Evolutionary conservation across 78 protist species (phyloP).

Genomic region (Tieghemostelium lacteum): DNA sequence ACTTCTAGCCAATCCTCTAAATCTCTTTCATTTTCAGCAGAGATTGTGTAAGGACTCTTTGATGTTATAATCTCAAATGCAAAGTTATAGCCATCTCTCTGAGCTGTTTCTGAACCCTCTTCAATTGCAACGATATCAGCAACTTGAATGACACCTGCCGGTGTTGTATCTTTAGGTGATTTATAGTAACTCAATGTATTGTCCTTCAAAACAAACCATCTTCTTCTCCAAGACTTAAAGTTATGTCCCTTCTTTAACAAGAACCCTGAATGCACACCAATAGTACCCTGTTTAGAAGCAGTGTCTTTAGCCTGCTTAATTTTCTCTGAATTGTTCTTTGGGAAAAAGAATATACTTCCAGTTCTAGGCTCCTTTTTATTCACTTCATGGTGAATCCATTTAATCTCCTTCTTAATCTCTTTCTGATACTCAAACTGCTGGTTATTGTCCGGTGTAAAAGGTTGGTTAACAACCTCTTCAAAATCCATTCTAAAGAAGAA

Average conservation of each 20-base stretch:
- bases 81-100: slow-evolving; percentile 28
- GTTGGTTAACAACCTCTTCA: slow-evolving; percentile 21
- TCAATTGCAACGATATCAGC: slow-evolving; percentile 14
- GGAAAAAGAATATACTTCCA: slow-evolving; percentile 53
- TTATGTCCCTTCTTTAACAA: slow-evolving; percentile 80
- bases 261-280: slow-evolving; percentile 69
- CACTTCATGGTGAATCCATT: slow-evolving; percentile 56
- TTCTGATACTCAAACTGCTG: slow-evolving; percentile 42
- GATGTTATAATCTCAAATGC: slow-evolving; percentile 31
- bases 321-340: slow-evolving; percentile 62
- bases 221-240: slow-evolving; percentile 77
- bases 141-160: slow-evolving; percentile 44
- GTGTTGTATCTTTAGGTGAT: slow-evolving; percentile 75
- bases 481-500: slow-evolving; percentile 58
- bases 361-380: background rate
- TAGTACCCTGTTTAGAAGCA: slow-evolving; percentile 41
- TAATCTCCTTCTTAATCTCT: slow-evolving; percentile 65
- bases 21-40: slow-evolving; percentile 72
- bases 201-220: slow-evolving; percentile 84
- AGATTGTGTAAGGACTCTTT: slow-evolving; percentile 23
- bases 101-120: slow-evolving; percentile 4
- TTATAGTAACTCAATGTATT: slow-evolving; percentile 49
- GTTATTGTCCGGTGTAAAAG: background rate
- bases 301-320: slow-evolving; percentile 63
- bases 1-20: slow-evolving; percentile 58